Conservation (phyloP, 139 green algal genomes). For the Desmodesmus armatus region DNA sequence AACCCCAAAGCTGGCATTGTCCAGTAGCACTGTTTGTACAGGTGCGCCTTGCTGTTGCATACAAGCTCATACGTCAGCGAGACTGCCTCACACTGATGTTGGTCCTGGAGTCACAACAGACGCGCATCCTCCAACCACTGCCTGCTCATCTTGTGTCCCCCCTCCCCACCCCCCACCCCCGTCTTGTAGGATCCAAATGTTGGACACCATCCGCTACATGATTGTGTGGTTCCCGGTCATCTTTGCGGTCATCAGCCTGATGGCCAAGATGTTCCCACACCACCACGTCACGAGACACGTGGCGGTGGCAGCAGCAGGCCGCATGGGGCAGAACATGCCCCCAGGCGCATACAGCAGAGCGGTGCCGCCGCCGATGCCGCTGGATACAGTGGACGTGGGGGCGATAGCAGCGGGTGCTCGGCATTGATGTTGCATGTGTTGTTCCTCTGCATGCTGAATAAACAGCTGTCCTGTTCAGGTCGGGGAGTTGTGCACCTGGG, state of each 20-base stretch:
- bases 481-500: no score
- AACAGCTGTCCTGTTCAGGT: no score
- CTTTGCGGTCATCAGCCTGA: slow-evolving; percentile 62
- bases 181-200: slow-evolving; percentile 81
- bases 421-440: no score
- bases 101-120: no score
- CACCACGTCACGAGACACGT: slow-evolving; percentile 30
- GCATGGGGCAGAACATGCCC: neutral
- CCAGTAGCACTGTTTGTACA: no score
- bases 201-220: slow-evolving; percentile 82
- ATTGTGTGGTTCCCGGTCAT: slow-evolving; percentile 83
- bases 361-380: neutral
- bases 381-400: slow-evolving; percentile 24
- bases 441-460: no score
- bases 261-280: slow-evolving; percentile 32
- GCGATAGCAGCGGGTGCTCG: slow-evolving; percentile 19
- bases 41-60: no score
- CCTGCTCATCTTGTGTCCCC: neutral
- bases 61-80: no score
- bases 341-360: neutral
- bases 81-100: no score
- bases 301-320: slow-evolving; percentile 12
- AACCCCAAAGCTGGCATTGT: no score
- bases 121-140: no score
- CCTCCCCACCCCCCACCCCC: no score